phyloP scores from a whole-genome alignment of 1,284 basidiomycete species.

The Cryptococcus hybrid region DNA sequence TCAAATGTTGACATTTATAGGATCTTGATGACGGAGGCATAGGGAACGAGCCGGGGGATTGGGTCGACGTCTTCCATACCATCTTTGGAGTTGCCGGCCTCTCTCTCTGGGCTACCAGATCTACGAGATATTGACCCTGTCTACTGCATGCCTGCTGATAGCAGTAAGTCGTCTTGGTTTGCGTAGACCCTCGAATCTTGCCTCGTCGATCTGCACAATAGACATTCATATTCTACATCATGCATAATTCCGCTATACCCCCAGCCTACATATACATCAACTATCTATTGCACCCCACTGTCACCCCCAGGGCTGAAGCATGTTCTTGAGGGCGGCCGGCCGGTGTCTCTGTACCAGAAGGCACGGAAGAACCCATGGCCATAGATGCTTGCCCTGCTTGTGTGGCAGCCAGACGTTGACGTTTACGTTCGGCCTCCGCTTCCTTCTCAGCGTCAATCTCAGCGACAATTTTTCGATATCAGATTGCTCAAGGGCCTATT shows the following conservation, averaged over 20 bases:
- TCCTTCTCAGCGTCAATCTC: constrained; percentile 96
- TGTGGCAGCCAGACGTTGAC: constrained; percentile 70
- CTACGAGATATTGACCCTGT: constrained; percentile 85
- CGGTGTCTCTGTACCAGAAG: constrained; percentile 27
- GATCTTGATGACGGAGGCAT: constrained; percentile 91
- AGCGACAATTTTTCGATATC: constrained; percentile 87
- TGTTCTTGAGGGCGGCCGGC: constrained; percentile 3
- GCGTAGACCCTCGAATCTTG: constrained; percentile 36
- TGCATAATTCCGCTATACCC: constrained; percentile 6
- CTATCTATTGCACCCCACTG: constrained; percentile 40
- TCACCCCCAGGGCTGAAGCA: constrained; percentile 23
- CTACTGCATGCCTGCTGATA: constrained; percentile 86
- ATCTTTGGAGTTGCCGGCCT: constrained; percentile 88
- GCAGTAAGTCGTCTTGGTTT: constrained; percentile 68
- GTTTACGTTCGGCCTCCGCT: constrained; percentile 87
- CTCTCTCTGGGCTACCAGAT: constrained; percentile 83
- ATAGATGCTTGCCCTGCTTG: constrained; percentile 48
- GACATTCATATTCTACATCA: constrained; percentile 11
- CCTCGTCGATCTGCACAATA: constrained; percentile 16
- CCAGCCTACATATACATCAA: not conserved
- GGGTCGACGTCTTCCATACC: constrained; percentile 96
- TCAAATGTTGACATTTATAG: constrained; percentile 51
- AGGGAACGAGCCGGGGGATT: constrained; percentile 87
- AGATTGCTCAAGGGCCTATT: constrained; percentile 73
- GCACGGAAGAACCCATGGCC: constrained; percentile 32